Evolutionary conservation across 2,329 filamentous ascomycete genomes (phyloP).

Genomic region (Nothopassalora personata): DNA sequence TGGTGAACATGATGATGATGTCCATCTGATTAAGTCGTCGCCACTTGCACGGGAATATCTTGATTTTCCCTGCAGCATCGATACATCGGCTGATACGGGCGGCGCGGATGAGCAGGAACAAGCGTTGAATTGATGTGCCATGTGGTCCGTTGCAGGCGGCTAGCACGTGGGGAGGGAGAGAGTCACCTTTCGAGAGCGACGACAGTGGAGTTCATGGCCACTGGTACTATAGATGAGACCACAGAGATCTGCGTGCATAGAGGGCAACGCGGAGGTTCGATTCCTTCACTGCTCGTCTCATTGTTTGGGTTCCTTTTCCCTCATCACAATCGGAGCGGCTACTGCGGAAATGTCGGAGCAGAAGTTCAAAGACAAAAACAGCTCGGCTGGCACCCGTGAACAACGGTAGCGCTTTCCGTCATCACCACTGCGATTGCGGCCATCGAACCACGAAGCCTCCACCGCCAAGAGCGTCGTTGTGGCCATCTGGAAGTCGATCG

Average conservation of each 20-base stretch:
- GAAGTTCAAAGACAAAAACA: conserved; percentile 8
- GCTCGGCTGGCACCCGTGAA: conserved; percentile 8
- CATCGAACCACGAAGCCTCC: background rate
- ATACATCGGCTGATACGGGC: conserved; percentile 2
- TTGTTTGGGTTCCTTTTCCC: no score
- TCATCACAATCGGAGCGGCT: background rate
- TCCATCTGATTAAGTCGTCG: background rate
- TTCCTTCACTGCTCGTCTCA: no score
- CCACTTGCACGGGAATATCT: background rate
- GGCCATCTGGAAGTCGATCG: background rate
- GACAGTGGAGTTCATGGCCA: no score
- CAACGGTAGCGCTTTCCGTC: background rate
- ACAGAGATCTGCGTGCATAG: no score
- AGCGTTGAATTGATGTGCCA: background rate
- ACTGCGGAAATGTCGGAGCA: conserved; percentile 13
- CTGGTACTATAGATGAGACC: no score
- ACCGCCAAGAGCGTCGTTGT: background rate
- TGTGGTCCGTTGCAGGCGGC: background rate
- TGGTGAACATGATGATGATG: background rate
- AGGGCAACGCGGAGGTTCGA: no score
- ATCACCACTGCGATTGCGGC: background rate
- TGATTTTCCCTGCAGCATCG: background rate
- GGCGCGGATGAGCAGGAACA: conserved; percentile 2
- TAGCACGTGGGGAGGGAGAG: no score
- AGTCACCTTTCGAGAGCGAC: no score